Conservation (phyloP, 139 green algal genomes). For the Dunaliella primolecta region DNA sequence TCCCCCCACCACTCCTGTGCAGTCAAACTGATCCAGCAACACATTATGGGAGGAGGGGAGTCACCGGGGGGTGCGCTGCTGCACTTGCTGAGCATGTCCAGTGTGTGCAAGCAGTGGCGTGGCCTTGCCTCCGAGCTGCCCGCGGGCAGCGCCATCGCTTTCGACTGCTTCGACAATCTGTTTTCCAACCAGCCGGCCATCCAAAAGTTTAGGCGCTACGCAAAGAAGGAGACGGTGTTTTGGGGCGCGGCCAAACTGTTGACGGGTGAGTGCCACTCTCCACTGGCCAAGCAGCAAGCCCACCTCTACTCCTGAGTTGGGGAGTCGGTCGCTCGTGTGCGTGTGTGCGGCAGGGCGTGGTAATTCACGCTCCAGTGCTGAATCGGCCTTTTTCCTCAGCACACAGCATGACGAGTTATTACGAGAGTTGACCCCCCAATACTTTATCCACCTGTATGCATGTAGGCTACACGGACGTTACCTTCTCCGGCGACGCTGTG, state of each 20-base stretch:
- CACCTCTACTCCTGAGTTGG: no score
- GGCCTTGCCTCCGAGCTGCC: slow-evolving; percentile 31
- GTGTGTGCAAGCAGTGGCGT: slow-evolving; percentile 52
- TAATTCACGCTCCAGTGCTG: no score
- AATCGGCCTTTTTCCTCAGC: no score
- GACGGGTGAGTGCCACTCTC: no score
- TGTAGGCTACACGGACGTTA: slow-evolving; percentile 50
- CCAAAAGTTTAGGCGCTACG: slow-evolving; percentile 31
- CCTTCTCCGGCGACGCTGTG: slow-evolving; percentile 43
- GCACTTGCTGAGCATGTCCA: slow-evolving; percentile 45
- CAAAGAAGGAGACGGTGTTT: slow-evolving; percentile 44
- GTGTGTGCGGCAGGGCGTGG: no score
- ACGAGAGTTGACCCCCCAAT: neutral
- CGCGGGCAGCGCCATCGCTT: slow-evolving; percentile 26
- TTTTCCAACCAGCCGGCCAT: slow-evolving; percentile 31
- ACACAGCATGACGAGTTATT: no score
- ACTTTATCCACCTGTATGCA: neutral
- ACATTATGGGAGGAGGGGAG: slow-evolving; percentile 9
- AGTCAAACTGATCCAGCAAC: slow-evolving; percentile 15
- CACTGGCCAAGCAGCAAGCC: no score
- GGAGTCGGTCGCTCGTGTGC: no score
- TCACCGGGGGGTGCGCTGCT: slow-evolving; percentile 22
- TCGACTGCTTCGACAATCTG: slow-evolving; percentile 53
- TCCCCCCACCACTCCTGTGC: neutral
- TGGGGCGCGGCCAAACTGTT: slow-evolving; percentile 36